Evolutionary conservation across 2,329 filamentous ascomycete genomes (phyloP).

Genomic region (Epichloe bromicola): DNA sequence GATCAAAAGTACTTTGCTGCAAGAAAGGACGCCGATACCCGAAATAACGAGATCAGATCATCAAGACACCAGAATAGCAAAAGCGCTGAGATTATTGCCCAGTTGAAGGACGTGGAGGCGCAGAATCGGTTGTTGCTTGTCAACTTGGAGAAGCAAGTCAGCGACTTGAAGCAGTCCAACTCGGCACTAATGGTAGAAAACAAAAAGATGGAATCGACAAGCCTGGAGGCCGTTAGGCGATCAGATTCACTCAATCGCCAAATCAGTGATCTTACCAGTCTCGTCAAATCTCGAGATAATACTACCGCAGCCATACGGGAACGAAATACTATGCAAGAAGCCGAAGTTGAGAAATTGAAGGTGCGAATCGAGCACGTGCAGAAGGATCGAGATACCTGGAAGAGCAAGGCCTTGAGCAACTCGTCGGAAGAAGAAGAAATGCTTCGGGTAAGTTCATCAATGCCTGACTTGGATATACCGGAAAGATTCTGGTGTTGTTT

Average conservation of each 20-base stretch:
- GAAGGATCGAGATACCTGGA: slow-evolving; percentile 78
- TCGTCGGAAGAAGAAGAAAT: slow-evolving; percentile 73
- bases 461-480: no score
- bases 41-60: slow-evolving; percentile 66
- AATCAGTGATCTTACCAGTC: slow-evolving; percentile 59
- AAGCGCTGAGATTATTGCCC: slow-evolving; percentile 84
- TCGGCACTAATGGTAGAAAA: slow-evolving; percentile 57
- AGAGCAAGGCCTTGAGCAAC: slow-evolving; percentile 68
- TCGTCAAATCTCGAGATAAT: slow-evolving; percentile 65
- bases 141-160: slow-evolving; percentile 83
- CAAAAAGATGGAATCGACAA: slow-evolving; percentile 60
- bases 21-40: slow-evolving; percentile 83
- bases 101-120: slow-evolving; percentile 81
- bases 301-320: slow-evolving; percentile 37
- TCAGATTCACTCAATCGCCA: slow-evolving; percentile 65
- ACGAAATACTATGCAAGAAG: slow-evolving; percentile 48
- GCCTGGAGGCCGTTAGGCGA: slow-evolving; percentile 54
- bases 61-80: slow-evolving; percentile 75
- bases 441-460: slow-evolving; percentile 55
- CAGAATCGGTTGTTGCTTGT: slow-evolving; percentile 61
- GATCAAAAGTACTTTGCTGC: slow-evolving; percentile 97
- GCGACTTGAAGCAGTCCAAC: slow-evolving; percentile 69
- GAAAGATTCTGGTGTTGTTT: background rate
- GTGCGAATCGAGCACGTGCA: slow-evolving; percentile 64
- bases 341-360: slow-evolving; percentile 69